Base-by-base conservation (phyloP, 2,329 filamentous ascomycete genomes). In the Colletotrichum chlorophyti region DNA sequence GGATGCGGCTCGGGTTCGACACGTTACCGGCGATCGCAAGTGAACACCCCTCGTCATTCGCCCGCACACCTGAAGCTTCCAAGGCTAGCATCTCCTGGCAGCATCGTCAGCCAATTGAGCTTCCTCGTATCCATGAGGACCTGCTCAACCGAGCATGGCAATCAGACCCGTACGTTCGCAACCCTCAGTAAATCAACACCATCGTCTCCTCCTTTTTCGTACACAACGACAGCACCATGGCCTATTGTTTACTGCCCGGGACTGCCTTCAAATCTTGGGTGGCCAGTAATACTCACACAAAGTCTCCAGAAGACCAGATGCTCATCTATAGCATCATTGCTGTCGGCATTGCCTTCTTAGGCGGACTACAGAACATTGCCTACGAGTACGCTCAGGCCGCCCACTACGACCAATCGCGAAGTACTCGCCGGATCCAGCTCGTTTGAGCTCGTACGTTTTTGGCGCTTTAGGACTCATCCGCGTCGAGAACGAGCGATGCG, bases 371-470 rank as follows among this genome's bases (percentile, higher is more conserved):
- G 51, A 63, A 69, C 19, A 73, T 74, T 34, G 74, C 74, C 6
- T 70, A 66, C 43, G 73, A 77, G 52, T 77, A 78, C 46, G 74
- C 76, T 4, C 75, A 78, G 32, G 82, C 88, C 46, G 85, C 86
- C 4, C 77, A 82, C 43, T 84, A 84, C 65, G 86, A 85, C 4
- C 73, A 77, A 46, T 73, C 68, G 46, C 68, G 65, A 41, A 63
- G 65, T 6, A 45, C 55, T 10, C 66, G 64, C 53, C 71, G 70
- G 29, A 71, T 92, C 45, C 86, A 91, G 63, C 74, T 91, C 40
- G 84, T 87, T 11, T 89, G 91, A 68, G 83, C 82, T 42, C 82
- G 86, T 51, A 74, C 91, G n/a, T 76, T 91, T 14, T 78, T 92
- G 34, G 82, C 84, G 17, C 72, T 91, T 6, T 90, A 88, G 71